Conservation (phyloP, 345 rosid genomes). For the Pelargonium nanum region DNA sequence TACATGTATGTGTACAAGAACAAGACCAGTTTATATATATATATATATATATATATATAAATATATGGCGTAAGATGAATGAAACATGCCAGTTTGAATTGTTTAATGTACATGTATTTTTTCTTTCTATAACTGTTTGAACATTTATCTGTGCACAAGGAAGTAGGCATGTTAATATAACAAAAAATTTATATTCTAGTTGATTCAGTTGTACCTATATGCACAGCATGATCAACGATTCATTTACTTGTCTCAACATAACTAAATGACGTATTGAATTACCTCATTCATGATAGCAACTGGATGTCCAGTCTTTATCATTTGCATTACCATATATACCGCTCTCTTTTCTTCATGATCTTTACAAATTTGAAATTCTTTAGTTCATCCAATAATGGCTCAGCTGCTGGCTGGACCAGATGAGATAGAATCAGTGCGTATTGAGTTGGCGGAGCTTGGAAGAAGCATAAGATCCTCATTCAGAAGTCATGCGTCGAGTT, state of each 20-base stretch:
- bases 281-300: not conserved
- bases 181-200: too few species aligned
- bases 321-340: not conserved
- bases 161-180: too few species aligned
- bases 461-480: constrained; percentile 35
- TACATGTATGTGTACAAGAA: too few species aligned
- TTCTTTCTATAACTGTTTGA: too few species aligned
- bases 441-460: constrained; percentile 33
- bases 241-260: not conserved
- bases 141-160: too few species aligned
- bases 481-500: constrained; percentile 8
- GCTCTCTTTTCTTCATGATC: not conserved
- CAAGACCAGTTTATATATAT: too few species aligned
- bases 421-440: constrained; percentile 20
- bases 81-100: too few species aligned
- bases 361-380: not conserved
- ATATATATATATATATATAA: too few species aligned
- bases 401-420: not conserved
- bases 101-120: too few species aligned
- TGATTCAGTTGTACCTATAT: too few species aligned
- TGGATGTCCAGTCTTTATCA: too few species aligned
- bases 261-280: not conserved
- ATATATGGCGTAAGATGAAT: too few species aligned
- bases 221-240: not conserved
- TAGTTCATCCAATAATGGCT: not conserved